A percentile compares a stretch with the other conserved stretches of the same genome.
These are phyloP conservation scores for Microstegium vimineum DNA, from an alignment of 176 grass and related monocot genomes.

Conservation along the genomic window DNA sequence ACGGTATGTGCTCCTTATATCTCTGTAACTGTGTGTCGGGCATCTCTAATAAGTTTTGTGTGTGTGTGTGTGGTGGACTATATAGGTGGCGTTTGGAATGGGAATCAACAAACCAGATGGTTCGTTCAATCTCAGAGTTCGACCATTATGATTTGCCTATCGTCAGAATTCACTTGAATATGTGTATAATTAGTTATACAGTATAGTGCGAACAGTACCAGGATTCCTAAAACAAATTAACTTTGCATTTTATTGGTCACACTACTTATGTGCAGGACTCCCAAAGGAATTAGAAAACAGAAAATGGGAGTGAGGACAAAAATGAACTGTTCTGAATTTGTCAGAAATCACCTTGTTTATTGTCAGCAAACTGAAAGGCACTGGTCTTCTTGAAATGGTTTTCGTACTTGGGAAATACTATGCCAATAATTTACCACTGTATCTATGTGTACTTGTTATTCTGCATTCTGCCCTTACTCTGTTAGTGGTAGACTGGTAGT, in stretches of 20 bases:
- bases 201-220: conserved; percentile 1
- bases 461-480: neutral
- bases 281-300: neutral
- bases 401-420: neutral
- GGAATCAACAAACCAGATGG: conserved; percentile 98
- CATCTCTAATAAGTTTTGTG: neutral
- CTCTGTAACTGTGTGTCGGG: neutral
- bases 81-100: conserved; percentile 95
- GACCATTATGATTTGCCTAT: conserved; percentile 25
- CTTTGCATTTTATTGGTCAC: neutral
- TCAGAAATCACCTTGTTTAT: neutral
- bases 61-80: neutral
- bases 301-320: neutral
- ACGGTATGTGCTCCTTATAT: conserved; percentile 42
- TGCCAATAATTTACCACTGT: neutral
- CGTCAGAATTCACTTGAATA: neutral
- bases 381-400: neutral
- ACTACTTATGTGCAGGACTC: neutral
- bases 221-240: neutral
- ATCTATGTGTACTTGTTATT: neutral
- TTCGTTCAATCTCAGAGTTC: conserved; percentile 35
- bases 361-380: neutral
- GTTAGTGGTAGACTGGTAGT: neutral
- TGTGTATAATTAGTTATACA: conserved; percentile 24
- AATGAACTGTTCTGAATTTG: neutral